Evolutionary conservation across 2,329 filamentous ascomycete species (phyloP), one percentile per base, ranked within the genome.

Genomic region (Aspergillus unguis): DNA sequence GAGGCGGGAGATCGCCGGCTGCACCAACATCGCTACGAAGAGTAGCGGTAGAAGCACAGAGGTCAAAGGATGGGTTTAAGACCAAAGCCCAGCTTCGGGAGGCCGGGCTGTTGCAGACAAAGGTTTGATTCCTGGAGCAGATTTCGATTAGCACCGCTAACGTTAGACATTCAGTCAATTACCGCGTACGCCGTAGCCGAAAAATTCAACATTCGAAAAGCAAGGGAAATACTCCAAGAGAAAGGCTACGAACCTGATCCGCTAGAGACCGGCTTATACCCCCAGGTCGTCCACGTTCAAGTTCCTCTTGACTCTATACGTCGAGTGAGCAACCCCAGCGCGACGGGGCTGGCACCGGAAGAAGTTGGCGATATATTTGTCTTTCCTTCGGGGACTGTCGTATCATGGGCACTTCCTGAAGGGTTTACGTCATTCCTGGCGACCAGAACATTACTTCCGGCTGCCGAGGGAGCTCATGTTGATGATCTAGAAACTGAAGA

Each of bases 301-400:
- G 70, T 79, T 56, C 71, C 75, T 45, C 70, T 77, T 29, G 75
- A 76, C 53, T 74, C 74, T 3, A 71, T 75, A 49, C 70, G 71
- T 36, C 70, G 74, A 47, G 71, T 74, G 28, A 68, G 69, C 53
- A 76, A 74, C 54, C 69, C 73, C 4, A 65, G 68, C 5, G 64
- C 71, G 17, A 56, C 64, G 35, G 69, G 72, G 56, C 55, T 75
- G 5, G 61, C 69, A 2, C 62, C 71, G 3, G 77, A 74, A 50
- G 77, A 77, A 65, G 70, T 84, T 53, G 92, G 91, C 32, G 94
- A 99, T 72, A 84, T 97, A 46, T 97, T 97, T 67, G 86, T 99
- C 52, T 99, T 99, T 61, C 91, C 92, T 6, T 96, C 92, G 0
- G 94, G 94, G 8, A 95, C 92, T 9, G 82, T 97, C 6, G 94